Conservation (phyloP, 352 stramenopile genomes). For the Globisporangium irregulare region DNA sequence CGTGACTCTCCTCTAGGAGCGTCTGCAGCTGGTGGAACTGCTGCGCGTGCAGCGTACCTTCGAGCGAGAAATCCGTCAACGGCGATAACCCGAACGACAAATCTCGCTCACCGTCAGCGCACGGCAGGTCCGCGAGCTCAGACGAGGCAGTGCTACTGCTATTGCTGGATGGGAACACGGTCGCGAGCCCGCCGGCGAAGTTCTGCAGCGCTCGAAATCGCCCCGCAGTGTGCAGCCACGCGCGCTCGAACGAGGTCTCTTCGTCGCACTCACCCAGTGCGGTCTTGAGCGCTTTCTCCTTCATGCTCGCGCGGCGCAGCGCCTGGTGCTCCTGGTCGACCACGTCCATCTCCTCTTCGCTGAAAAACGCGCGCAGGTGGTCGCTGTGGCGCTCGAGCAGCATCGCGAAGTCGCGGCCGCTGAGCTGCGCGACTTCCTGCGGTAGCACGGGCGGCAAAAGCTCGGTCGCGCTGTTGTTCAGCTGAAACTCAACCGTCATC, state of each 20-base stretch:
- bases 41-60: conserved; percentile 36
- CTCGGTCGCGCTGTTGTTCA: neutral
- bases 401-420: conserved; percentile 41
- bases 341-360: conserved; percentile 33
- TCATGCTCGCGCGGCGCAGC: conserved; percentile 22
- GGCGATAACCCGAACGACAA: conserved; percentile 12
- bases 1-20: conserved; percentile 18
- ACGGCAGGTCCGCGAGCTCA: conserved; percentile 16
- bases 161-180: conserved; percentile 23
- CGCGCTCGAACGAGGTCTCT: conserved; percentile 34
- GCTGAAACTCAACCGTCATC: conserved; percentile 17
- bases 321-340: conserved; percentile 37
- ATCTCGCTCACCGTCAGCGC: conserved; percentile 15
- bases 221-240: conserved; percentile 32
- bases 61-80: conserved; percentile 25
- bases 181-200: conserved; percentile 60
- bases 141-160: conserved; percentile 6
- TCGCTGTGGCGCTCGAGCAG: conserved; percentile 33
- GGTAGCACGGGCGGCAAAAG: conserved; percentile 41
- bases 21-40: conserved; percentile 27
- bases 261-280: conserved; percentile 20
- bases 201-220: conserved; percentile 50
- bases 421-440: conserved; percentile 46
- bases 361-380: conserved; percentile 22
- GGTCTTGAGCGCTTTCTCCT: conserved; percentile 26